Percentiles rank a stretch among this genome's conserved stretches.
phyloP scores from a whole-genome alignment of 2,329 filamentous ascomycete species.

The Fusarium goolgardi region DNA sequence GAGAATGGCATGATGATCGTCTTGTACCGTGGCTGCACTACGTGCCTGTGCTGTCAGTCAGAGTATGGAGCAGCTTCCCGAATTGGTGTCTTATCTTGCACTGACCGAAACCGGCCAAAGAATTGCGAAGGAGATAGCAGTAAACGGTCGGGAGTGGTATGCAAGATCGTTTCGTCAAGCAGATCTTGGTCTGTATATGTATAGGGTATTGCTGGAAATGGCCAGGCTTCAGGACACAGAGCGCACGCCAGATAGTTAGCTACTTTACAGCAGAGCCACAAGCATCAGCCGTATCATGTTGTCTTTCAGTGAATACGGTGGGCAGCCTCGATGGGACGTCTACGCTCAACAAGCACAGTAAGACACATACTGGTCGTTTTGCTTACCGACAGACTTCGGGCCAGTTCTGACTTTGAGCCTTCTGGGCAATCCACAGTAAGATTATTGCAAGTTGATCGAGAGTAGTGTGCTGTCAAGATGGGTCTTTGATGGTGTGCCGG shows the following conservation, averaged over 20 bases:
- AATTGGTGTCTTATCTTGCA: background rate
- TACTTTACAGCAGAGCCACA: accelerated
- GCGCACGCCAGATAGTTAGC: accelerated
- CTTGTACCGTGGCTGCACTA: background rate
- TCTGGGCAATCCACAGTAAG: no score
- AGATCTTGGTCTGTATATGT: background rate
- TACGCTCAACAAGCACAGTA: no score
- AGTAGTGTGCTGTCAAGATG: no score
- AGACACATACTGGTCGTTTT: no score
- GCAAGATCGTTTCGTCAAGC: background rate
- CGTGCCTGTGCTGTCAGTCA: background rate
- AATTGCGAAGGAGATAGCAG: accelerated
- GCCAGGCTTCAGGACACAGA: accelerated
- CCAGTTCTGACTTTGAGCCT: no score
- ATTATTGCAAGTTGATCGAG: no score
- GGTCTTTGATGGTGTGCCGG: no score
- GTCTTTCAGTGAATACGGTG: accelerated
- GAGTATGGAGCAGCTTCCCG: background rate
- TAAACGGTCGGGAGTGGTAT: background rate
- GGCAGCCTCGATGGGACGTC: no score
- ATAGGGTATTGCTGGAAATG: background rate
- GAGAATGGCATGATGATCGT: background rate
- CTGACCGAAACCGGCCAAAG: accelerated
- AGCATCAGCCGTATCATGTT: accelerated
- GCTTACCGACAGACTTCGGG: no score